These are phyloP conservation scores for Hirschioporus abietinus DNA, from an alignment of 768 basidiomycete genomes.

Conservation along the genomic window DNA sequence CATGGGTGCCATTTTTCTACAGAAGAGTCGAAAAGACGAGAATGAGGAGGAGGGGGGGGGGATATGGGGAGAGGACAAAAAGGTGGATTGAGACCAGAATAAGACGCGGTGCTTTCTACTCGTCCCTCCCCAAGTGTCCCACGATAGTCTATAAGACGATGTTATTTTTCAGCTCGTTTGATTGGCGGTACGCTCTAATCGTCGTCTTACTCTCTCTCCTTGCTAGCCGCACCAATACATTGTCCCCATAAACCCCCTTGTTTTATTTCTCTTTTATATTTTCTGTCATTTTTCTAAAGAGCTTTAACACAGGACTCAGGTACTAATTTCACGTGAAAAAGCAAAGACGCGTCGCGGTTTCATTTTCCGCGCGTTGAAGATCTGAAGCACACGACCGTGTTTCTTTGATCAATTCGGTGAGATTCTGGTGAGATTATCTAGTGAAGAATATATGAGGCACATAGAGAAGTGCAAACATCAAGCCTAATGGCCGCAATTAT, in stretches of 20 bases:
- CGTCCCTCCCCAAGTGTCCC: constrained; percentile 3
- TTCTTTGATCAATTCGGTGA: neutral
- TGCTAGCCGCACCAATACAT: neutral
- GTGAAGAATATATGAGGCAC: too few species aligned
- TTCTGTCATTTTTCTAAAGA: neutral
- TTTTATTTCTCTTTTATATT: neutral
- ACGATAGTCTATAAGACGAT: constrained; percentile 1
- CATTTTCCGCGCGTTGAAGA: neutral
- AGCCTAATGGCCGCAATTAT: too few species aligned
- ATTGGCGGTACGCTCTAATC: neutral
- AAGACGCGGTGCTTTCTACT: neutral
- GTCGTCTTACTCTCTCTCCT: neutral
- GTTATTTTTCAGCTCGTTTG: neutral
- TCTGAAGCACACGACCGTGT: neutral
- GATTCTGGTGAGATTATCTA: too few species aligned
- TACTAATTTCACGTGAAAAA: neutral
- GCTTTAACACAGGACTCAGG: neutral
- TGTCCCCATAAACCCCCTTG: neutral
- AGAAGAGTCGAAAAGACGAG: neutral
- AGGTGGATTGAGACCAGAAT: neutral
- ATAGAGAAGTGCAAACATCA: too few species aligned
- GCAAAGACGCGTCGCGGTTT: neutral
- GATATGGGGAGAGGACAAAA: constrained; percentile 13
- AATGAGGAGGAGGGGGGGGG: constrained; percentile 11
- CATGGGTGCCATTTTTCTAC: constrained; percentile 57